Evolutionary conservation across 495 filamentous ascomycete species (phyloP).

Genomic region (Collariella sp.): DNA sequence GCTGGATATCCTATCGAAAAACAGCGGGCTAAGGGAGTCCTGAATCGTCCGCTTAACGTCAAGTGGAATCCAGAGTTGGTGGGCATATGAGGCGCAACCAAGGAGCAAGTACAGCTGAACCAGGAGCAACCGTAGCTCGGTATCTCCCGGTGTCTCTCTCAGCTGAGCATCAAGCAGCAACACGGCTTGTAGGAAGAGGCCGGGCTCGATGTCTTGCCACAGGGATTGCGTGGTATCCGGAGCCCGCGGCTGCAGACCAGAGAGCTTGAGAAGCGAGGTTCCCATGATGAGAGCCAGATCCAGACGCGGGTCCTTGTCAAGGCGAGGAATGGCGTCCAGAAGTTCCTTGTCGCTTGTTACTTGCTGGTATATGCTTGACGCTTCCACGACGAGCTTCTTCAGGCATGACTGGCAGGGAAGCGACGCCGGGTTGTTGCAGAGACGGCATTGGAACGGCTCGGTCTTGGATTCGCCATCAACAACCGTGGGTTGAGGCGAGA

Average conservation of each 20-base stretch:
- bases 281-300: constrained; percentile 38
- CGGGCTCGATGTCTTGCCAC: constrained; percentile 24
- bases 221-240: constrained; percentile 17
- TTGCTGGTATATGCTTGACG: constrained; percentile 23
- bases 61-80: constrained; percentile 36
- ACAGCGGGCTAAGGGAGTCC: constrained; percentile 39
- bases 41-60: constrained; percentile 44
- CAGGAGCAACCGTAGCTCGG: constrained; percentile 36
- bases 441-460: constrained; percentile 22
- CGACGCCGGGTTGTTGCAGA: constrained; percentile 18
- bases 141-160: constrained; percentile 28
- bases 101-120: constrained; percentile 39
- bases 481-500: constrained; percentile 18
- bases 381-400: constrained; percentile 22
- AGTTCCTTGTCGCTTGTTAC: constrained; percentile 23
- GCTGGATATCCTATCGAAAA: constrained; percentile 45
- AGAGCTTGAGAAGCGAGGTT: constrained; percentile 40
- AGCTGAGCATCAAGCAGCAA: constrained; percentile 39
- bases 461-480: constrained; percentile 17
- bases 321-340: constrained; percentile 16
- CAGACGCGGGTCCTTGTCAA: constrained; percentile 36
- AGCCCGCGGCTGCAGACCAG: constrained; percentile 18
- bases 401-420: constrained; percentile 29
- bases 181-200: constrained; percentile 37
- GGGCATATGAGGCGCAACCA: constrained; percentile 35